phyloP scores from a whole-genome alignment of 2,329 filamentous ascomycete species.

The Exutisphaerella laricina region DNA sequence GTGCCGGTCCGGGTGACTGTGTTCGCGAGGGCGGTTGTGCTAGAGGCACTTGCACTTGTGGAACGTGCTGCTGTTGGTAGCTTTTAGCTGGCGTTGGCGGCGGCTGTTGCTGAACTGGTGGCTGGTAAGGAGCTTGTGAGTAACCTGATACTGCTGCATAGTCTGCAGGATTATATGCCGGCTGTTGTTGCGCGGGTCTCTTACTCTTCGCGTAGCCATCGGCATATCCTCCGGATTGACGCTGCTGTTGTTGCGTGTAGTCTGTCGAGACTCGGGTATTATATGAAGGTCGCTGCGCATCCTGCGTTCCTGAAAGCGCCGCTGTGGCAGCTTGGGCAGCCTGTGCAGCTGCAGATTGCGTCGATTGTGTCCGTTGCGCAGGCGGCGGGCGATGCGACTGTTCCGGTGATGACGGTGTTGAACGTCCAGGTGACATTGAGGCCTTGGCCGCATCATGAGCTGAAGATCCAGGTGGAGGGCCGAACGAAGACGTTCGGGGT shows the following conservation, averaged over 20 bases:
- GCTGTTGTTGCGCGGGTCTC: slow-evolving; percentile 32
- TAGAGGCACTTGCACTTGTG: slow-evolving; percentile 39
- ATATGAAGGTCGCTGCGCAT: slow-evolving; percentile 38
- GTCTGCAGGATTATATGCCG: slow-evolving; percentile 67
- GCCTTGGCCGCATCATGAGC: slow-evolving; percentile 43
- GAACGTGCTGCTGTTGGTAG: slow-evolving; percentile 49
- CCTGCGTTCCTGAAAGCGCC: slow-evolving; percentile 37
- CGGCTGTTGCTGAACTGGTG: slow-evolving; percentile 44
- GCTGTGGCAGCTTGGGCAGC: slow-evolving; percentile 40
- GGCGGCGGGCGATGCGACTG: slow-evolving; percentile 43
- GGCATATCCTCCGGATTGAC: slow-evolving; percentile 26
- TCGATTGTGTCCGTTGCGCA: slow-evolving; percentile 46
- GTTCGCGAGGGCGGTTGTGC: slow-evolving; percentile 36
- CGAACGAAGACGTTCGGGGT: slow-evolving; percentile 37
- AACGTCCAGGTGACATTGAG: slow-evolving; percentile 37
- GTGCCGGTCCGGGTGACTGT: slow-evolving; percentile 30
- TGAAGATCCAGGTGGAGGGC: slow-evolving; percentile 35
- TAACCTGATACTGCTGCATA: slow-evolving; percentile 52
- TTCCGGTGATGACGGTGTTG: slow-evolving; percentile 43
- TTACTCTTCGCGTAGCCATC: slow-evolving; percentile 33
- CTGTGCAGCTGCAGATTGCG: slow-evolving; percentile 43
- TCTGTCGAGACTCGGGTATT: slow-evolving; percentile 40
- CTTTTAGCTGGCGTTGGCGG: slow-evolving; percentile 49
- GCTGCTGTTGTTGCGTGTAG: slow-evolving; percentile 22
- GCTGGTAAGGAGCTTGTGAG: slow-evolving; percentile 36